These are phyloP conservation scores for Hydrangea macrophylla DNA, from an alignment of 148 eudicot species.

Conservation along the genomic window DNA sequence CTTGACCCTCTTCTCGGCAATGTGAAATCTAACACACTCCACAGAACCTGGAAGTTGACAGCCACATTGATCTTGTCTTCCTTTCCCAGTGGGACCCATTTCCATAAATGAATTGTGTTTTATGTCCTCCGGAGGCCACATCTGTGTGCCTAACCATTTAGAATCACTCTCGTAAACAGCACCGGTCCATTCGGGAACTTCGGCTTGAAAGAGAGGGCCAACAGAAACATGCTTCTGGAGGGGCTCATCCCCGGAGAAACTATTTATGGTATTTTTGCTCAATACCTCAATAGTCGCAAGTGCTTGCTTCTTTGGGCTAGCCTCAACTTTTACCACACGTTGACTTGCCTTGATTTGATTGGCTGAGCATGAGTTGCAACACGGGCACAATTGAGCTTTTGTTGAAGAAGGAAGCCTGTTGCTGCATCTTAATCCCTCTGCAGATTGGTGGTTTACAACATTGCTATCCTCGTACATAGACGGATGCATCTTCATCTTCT, in stretches of 20 bases:
- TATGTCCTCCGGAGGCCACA: conserved; percentile 52
- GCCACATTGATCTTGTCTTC: conserved; percentile 40
- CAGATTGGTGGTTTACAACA: conserved; percentile 25
- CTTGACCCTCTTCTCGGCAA: conserved; percentile 60
- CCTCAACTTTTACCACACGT: conserved; percentile 17
- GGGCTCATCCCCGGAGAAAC: conserved; percentile 17
- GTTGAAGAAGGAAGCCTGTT: conserved; percentile 40
- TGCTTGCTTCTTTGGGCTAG: conserved; percentile 18
- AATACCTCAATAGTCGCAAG: conserved; percentile 17
- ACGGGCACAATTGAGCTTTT: conserved; percentile 40
- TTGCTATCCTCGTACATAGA: conserved; percentile 58
- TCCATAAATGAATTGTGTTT: conserved; percentile 5
- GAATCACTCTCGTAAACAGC: conserved; percentile 47
- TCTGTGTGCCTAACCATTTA: conserved; percentile 76
- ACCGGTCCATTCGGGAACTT: conserved; percentile 69
- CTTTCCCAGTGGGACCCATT: conserved; percentile 30
- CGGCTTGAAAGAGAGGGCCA: conserved; percentile 67
- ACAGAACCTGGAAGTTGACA: conserved; percentile 55
- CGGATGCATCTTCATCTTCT: conserved; percentile 66
- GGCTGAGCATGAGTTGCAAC: conserved; percentile 41
- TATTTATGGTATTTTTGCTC: conserved; percentile 12
- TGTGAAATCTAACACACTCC: conserved; percentile 71
- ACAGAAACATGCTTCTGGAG: conserved; percentile 38
- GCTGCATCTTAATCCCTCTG: conserved; percentile 52
- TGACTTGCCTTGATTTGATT: conserved; percentile 18